A percentile compares a stretch with the other conserved stretches of the same genome.
Conservation (phyloP, 2,329 filamentous ascomycete species). For the Sphaceloma murrayae region DNA sequence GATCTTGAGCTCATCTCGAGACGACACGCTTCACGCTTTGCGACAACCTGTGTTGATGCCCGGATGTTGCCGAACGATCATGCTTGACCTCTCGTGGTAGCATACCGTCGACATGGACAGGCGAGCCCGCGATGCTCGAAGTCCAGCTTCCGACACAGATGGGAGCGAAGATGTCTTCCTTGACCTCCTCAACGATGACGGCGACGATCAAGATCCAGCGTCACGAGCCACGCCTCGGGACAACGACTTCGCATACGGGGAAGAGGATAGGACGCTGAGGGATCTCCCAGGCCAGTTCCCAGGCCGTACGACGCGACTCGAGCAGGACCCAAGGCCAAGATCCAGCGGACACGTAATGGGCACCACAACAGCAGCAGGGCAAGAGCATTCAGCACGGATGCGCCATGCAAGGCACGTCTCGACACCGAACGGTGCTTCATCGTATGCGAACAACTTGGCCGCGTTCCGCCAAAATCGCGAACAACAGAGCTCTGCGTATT, state of each 20-base stretch:
- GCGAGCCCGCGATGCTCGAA: background rate
- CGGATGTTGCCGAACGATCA: background rate
- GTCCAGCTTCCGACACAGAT: conserved; percentile 9
- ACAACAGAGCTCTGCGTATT: background rate
- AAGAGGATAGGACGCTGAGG: conserved; percentile 4
- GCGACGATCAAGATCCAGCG: conserved; percentile 7
- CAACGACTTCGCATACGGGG: background rate
- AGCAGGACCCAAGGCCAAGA: conserved; percentile 3
- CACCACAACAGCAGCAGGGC: background rate
- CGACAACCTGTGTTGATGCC: too few species aligned
- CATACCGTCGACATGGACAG: too few species aligned
- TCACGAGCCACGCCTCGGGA: conserved; percentile 2
- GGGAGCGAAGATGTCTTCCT: conserved; percentile 15
- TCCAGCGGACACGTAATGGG: conserved; percentile 1
- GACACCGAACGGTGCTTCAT: background rate
- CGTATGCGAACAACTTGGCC: conserved; percentile 5
- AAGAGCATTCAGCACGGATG: background rate
- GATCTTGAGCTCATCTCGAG: too few species aligned
- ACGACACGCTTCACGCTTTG: too few species aligned
- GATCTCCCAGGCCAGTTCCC: conserved; percentile 13
- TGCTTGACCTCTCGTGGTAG: too few species aligned
- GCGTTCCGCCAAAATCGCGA: background rate
- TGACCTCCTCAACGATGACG: conserved; percentile 9
- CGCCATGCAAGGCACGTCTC: conserved; percentile 13
- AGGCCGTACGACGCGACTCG: background rate